A percentile compares a stretch with the other conserved stretches of the same genome.
Conservation (phyloP, 2,329 filamentous ascomycete genomes). For the Epichloe typhina region DNA sequence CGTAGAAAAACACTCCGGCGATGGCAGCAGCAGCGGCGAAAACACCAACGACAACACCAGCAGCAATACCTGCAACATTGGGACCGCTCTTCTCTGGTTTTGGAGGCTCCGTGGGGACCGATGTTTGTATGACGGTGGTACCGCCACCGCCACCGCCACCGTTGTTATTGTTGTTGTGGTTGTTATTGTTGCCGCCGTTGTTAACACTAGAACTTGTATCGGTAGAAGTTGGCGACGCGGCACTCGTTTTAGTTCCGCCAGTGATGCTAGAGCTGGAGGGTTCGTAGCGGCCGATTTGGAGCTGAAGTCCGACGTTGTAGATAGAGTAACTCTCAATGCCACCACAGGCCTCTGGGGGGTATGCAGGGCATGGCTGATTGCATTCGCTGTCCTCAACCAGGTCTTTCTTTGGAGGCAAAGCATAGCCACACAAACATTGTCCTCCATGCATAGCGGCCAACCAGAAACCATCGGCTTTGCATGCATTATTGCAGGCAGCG, state of each 20-base stretch:
- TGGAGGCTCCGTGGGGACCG: constrained; percentile 9
- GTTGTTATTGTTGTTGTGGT: not conserved
- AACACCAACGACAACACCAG: constrained; percentile 75
- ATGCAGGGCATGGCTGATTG: constrained; percentile 52
- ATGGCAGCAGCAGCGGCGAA: constrained; percentile 52
- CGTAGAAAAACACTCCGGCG: constrained; percentile 58
- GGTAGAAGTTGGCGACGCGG: constrained; percentile 6
- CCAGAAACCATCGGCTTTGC: constrained; percentile 29
- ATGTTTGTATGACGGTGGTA: constrained; percentile 8
- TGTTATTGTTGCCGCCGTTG: not conserved
- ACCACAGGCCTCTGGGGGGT: constrained; percentile 44
- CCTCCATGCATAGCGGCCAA: constrained; percentile 52
- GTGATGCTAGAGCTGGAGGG: constrained; percentile 14
- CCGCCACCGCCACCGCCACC: constrained; percentile 2
- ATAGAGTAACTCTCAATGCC: constrained; percentile 26
- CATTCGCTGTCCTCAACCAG: constrained; percentile 48
- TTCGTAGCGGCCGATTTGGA: constrained; percentile 20
- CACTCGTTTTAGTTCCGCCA: not conserved
- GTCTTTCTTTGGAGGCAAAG: constrained; percentile 45
- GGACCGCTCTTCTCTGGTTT: constrained; percentile 25
- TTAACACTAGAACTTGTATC: constrained; percentile 11
- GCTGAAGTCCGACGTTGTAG: constrained; percentile 35
- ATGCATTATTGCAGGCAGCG: constrained; percentile 28
- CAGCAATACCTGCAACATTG: constrained; percentile 77
- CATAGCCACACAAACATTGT: constrained; percentile 60